Evolutionary conservation across 106 monocot species (phyloP), one percentile per base, ranked within the genome.

Genomic region (Cymbidium sinense): DNA sequence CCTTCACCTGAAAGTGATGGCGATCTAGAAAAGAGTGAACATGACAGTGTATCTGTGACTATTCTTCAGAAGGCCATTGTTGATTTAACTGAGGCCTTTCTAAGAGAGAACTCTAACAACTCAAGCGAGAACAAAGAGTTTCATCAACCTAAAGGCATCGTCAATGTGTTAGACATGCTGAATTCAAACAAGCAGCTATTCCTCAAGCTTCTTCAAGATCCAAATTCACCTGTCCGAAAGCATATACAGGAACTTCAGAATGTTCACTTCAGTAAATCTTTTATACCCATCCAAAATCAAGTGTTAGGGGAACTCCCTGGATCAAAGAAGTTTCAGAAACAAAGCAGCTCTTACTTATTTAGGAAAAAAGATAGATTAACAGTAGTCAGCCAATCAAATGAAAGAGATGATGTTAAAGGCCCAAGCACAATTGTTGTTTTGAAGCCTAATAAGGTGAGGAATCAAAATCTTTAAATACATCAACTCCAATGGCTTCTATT

Each of bases 371-470:
- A n/a, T n/a, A n/a, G n/a, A n/a, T n/a, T n/a, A n/a, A n/a, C n/a
- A n/a, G n/a, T n/a, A n/a, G n/a, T n/a, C n/a, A n/a, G n/a, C n/a
- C n/a, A n/a, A n/a, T n/a, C n/a, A n/a, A 70, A 75, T 43, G 77
- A 79, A 43, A 62, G 65, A 9, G 36, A 70, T 30, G 50, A 17
- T 34, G 79, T 78, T 31, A 74, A 84, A 37, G 43, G n/a, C 35
- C 28, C 73, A 73, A 83, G 81, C 21, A 86, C 77, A 76, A 88
- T 88, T 86, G 84, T 86, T 52, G 75, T 88, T 70, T 79, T 91
- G 77, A 88, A 91, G 50, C 85, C 91, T 51, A 82, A 18, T 78
- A 74, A 80, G 23, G 23, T 64, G 54, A 77, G 70, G 52, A 69
- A 19, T 64, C 47, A 77, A 75, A 78, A 54, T 33, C n/a, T 36